A percentile compares a stretch with the other conserved stretches of the same genome.
Conservation (phyloP, 139 green algal genomes). For the Chlorella sp. region DNA sequence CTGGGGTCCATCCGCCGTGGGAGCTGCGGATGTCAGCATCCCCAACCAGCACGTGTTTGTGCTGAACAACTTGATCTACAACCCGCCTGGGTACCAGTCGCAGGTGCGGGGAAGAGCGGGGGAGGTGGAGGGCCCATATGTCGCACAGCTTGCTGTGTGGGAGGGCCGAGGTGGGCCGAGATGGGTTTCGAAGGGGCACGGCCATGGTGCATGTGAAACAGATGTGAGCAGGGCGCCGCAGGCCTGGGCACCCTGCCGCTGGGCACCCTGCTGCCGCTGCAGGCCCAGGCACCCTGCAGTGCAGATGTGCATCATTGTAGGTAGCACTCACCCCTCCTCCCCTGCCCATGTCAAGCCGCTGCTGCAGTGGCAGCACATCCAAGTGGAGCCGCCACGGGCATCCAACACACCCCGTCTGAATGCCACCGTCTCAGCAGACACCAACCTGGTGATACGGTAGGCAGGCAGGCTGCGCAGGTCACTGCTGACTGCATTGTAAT, state of each 20-base stretch:
- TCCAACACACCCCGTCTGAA: neutral
- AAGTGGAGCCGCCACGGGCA: neutral
- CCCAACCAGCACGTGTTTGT: neutral
- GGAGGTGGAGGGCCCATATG: too few species aligned
- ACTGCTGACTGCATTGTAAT: too few species aligned
- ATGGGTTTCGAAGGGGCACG: too few species aligned
- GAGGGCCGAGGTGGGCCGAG: neutral
- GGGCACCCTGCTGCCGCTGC: too few species aligned
- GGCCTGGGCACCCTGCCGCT: too few species aligned
- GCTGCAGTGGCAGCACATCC: conserved; percentile 14
- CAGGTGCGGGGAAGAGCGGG: neutral
- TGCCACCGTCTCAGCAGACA: neutral
- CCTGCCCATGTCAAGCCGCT: neutral
- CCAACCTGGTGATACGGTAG: neutral
- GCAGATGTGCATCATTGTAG: too few species aligned
- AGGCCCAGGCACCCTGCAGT: neutral
- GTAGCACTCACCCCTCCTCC: neutral
- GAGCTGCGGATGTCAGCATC: neutral
- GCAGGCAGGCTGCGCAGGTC: too few species aligned
- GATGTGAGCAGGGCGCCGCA: too few species aligned
- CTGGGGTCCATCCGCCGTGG: neutral
- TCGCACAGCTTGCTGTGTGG: too few species aligned
- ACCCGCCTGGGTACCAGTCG: neutral
- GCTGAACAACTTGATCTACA: neutral
- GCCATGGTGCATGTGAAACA: neutral